These are phyloP conservation scores for Elaeis oleifera DNA, from an alignment of 202 grass and related monocot genomes.

Conservation along the genomic window DNA sequence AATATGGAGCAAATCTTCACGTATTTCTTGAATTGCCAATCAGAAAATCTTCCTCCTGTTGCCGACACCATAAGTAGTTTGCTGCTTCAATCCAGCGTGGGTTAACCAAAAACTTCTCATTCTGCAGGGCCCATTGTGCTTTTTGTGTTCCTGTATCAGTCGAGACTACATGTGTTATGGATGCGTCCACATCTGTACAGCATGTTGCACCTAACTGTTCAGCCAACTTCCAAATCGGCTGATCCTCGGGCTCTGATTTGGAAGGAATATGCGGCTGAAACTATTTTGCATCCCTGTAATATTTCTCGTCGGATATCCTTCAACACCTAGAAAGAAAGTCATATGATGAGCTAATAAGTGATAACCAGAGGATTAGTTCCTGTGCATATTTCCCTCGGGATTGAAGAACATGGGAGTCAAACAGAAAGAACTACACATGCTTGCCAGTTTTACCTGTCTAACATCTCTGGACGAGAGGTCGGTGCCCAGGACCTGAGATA, in stretches of 20 bases:
- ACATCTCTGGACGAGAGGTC: conserved; percentile 42
- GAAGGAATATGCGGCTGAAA: conserved; percentile 64
- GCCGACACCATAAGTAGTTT: conserved; percentile 51
- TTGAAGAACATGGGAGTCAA: no score
- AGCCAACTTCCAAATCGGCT: conserved; percentile 70
- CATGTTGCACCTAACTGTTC: conserved; percentile 69
- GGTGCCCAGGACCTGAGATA: conserved; percentile 32
- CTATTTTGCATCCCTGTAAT: conserved; percentile 65
- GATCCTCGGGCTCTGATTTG: conserved; percentile 26
- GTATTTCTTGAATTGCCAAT: conserved; percentile 6
- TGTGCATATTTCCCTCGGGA: no score
- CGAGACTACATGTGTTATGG: conserved; percentile 61
- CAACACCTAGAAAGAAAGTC: conserved; percentile 39
- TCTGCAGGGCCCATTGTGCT: conserved; percentile 48
- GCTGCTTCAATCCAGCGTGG: conserved; percentile 76
- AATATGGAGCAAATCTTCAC: no score
- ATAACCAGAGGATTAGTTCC: no score
- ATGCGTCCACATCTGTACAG: conserved; percentile 37
- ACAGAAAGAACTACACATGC: background rate
- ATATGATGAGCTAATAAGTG: no score
- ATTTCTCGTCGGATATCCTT: conserved; percentile 49
- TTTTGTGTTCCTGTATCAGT: conserved; percentile 48
- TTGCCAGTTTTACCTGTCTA: conserved; percentile 33
- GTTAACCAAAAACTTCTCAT: conserved; percentile 64
- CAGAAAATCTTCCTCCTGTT: conserved; percentile 52